Conservation (phyloP, 1,284 basidiomycete species). For the Phaffia rhodozyma region DNA sequence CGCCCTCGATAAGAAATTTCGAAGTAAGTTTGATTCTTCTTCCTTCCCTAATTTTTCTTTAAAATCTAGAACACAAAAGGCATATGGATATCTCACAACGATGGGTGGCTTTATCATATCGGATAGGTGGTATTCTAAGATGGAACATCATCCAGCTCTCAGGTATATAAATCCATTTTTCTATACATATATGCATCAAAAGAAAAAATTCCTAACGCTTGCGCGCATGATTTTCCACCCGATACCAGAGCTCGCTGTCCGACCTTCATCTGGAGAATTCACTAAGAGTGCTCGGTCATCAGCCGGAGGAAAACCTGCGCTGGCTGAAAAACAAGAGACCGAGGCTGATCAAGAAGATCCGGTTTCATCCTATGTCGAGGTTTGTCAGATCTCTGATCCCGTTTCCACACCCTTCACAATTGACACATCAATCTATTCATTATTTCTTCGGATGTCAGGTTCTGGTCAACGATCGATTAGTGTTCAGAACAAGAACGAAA, state of each 20-base stretch:
- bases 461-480: constrained; percentile 37
- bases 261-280: constrained; percentile 1
- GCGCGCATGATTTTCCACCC: neutral
- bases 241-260: constrained; percentile 7
- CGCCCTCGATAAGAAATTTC: constrained; percentile 26
- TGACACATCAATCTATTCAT: neutral
- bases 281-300: neutral
- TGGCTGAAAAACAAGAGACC: neutral
- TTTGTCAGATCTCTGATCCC: neutral
- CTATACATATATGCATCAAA: neutral
- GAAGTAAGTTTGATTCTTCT: constrained; percentile 20
- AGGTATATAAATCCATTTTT: neutral
- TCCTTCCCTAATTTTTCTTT: no score
- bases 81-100: no score
- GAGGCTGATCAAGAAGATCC: constrained; percentile 4
- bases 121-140: neutral
- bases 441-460: constrained; percentile 28
- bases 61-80: no score
- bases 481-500: constrained; percentile 38
- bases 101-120: no score
- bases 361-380: constrained; percentile 11
- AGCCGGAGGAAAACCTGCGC: constrained; percentile 8
- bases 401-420: neutral
- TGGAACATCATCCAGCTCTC: constrained; percentile 7
- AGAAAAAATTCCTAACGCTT: neutral